A percentile compares a stretch with the other conserved stretches of the same genome.
These are phyloP conservation scores for Mentha longifolia DNA, from an alignment of 257 asterid genomes.

Conservation along the genomic window DNA sequence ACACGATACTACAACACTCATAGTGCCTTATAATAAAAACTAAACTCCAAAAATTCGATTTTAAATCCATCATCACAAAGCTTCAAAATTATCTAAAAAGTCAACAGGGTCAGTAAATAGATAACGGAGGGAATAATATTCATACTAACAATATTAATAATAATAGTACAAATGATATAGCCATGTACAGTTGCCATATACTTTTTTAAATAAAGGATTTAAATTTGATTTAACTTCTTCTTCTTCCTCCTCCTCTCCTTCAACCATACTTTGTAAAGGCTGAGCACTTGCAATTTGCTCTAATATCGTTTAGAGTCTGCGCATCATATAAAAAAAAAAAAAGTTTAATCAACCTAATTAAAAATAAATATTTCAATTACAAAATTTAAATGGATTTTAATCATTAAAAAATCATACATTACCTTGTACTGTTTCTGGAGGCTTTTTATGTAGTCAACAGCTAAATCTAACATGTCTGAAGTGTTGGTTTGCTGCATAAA, in stretches of 20 bases:
- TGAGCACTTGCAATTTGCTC: conserved; percentile 57
- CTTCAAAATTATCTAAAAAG: too few relatives aligned
- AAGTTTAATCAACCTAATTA: too few relatives aligned
- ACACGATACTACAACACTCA: too few relatives aligned
- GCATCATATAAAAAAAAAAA: neutral
- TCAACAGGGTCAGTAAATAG: too few relatives aligned
- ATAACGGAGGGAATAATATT: too few relatives aligned
- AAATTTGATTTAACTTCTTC: conserved; percentile 4
- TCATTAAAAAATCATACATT: neutral
- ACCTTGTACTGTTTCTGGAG: conserved; percentile 90
- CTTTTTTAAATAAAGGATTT: conserved; percentile 12
- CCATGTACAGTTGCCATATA: conserved; percentile 36
- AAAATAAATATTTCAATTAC: neutral
- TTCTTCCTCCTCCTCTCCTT: neutral
- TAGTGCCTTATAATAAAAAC: too few relatives aligned
- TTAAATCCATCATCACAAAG: too few relatives aligned
- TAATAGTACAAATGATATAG: conserved; percentile 11
- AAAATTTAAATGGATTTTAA: too few relatives aligned
- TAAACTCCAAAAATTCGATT: too few relatives aligned
- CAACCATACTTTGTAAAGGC: neutral
- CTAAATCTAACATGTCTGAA: conserved; percentile 91
- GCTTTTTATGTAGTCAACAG: conserved; percentile 82
- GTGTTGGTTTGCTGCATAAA: conserved; percentile 91
- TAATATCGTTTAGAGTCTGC: conserved; percentile 64
- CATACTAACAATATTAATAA: neutral